Base-by-base conservation (phyloP, 164 flowering plant genomes). In the Vitis rupestris region DNA sequence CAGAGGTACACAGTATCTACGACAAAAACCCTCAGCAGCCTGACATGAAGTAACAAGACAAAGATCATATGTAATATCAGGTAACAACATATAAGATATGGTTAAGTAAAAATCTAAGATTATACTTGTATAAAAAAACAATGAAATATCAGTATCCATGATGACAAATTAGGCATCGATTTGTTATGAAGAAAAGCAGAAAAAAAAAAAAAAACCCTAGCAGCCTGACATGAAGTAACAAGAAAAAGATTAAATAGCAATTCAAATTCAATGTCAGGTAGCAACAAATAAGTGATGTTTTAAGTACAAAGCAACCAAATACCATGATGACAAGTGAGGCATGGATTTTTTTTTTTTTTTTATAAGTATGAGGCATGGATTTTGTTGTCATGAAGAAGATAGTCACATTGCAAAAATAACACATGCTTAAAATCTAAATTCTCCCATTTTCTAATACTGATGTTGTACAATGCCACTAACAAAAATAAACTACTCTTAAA, bases 21-120 rank as follows among this genome's bases (percentile, higher is more conserved):
- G 99, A 82, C 96, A 91, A 74, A 95, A 95, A 12, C 99, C 99
- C 74, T 93, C 99, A 72, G 86, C 90, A 71, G 99, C 98, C 99
- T 95, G 87, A 69, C 31, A 77, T 68, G 19, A 61, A 61, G 58
- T 4, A 48, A 9, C 13, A 50, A 58, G 67, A 37, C 17, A 49
- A 49, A 54, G 51, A 50, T 14, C 1, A 3, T 16, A 14, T 14
- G 14, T 11, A 14, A 10, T 1, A 23, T 54, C 12, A 61, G 44
- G 50, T 31, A 64, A 8, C 2, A 66, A 55, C 51, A 66, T 16
- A 29, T 30, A 14, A 56, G 23, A 1, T 3, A 17, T 9, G 29
- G 9, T 57, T 3, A 57, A 10, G 1, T 1, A 9, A 57, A 10
- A 57, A 16, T 16, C 9, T 23, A 7, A 17, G 19, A 19, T 19